Percentiles rank a stretch among this genome's conserved stretches.
These are phyloP conservation scores for Monosporascus sp. DNA, from an alignment of 2,329 filamentous ascomycete genomes.

Conservation along the genomic window DNA sequence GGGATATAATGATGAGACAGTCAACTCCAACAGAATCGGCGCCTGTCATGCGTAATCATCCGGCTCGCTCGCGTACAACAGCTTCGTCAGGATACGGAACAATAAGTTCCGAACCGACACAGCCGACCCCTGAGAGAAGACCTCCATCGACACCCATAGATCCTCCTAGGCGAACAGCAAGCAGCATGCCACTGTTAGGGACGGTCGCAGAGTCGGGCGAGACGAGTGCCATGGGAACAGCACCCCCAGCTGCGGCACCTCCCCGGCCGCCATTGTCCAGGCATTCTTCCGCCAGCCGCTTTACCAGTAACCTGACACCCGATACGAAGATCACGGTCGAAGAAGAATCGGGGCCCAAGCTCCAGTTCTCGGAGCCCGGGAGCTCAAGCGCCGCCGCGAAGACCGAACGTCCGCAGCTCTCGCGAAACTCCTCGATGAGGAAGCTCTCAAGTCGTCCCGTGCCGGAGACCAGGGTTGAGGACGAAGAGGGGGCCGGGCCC, in stretches of 20 bases:
- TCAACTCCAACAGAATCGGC: conserved; percentile 21
- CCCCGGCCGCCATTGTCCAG: conserved; percentile 45
- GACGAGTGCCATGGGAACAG: not conserved
- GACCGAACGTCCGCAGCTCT: conserved; percentile 30
- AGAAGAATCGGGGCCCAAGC: conserved; percentile 61
- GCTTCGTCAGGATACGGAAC: conserved; percentile 22
- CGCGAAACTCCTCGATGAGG: conserved; percentile 44
- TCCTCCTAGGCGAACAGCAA: conserved; percentile 6
- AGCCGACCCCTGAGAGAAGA: conserved; percentile 1
- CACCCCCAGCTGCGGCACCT: conserved; percentile 13
- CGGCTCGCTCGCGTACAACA: conserved; percentile 4
- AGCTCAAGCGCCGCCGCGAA: conserved; percentile 27
- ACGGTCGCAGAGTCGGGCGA: conserved; percentile 4
- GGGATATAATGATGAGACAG: conserved; percentile 30
- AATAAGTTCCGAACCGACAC: conserved; percentile 5
- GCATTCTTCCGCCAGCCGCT: conserved; percentile 54
- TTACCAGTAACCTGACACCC: conserved; percentile 69
- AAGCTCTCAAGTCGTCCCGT: conserved; percentile 60
- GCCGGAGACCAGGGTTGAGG: conserved; percentile 52
- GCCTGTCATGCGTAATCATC: conserved; percentile 11
- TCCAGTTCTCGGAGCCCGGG: conserved; percentile 63
- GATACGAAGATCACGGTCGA: conserved; percentile 61
- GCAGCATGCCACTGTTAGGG: conserved; percentile 6
- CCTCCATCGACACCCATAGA: conserved; percentile 9
- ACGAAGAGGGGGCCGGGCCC: conserved; percentile 52